phyloP scores from a whole-genome alignment of 805 yeast genomes.

The Candida ponderosae region DNA sequence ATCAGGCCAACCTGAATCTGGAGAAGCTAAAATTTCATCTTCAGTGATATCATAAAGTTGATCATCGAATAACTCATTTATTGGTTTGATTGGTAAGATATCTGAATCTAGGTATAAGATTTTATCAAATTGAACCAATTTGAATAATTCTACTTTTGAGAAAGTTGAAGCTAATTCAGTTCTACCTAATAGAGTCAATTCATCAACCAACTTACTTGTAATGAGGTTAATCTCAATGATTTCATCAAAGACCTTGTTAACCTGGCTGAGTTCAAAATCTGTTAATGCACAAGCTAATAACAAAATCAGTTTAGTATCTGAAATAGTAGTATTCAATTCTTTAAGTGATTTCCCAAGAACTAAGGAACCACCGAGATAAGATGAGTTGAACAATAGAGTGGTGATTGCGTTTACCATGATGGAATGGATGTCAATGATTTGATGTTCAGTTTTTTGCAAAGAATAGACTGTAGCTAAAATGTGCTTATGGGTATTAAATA shows the following conservation, averaged over 20 bases:
- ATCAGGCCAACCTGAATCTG: conserved; percentile 88
- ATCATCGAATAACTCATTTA: conserved; percentile 13
- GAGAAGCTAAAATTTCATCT: conserved; percentile 34
- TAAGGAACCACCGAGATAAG: conserved; percentile 51
- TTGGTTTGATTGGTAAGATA: conserved; percentile 37
- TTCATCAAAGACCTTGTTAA: conserved; percentile 16
- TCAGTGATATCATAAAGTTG: conserved; percentile 12
- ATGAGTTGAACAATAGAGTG: conserved; percentile 40
- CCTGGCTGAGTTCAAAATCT: conserved; percentile 4
- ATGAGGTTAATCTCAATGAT: conserved; percentile 20
- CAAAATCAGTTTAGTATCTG: conserved; percentile 12
- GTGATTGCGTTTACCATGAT: conserved; percentile 29
- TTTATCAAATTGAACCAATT: conserved; percentile 32
- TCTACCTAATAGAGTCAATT: conserved; percentile 30
- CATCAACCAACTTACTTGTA: conserved; percentile 16
- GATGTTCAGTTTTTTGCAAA: too few relatives aligned
- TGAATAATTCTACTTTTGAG: conserved; percentile 44
- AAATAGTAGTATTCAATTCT: conserved; percentile 7
- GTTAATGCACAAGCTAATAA: conserved; percentile 14
- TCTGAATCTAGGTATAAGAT: conserved; percentile 62
- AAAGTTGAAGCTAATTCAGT: conserved; percentile 46
- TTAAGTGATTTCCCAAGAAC: conserved; percentile 36
- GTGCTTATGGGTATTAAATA: too few relatives aligned
- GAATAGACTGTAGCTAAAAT: too few relatives aligned
- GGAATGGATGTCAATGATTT: too few relatives aligned